Evolutionary conservation across 768 basidiomycete genomes (phyloP), one percentile per base, ranked within the genome.

Genomic region (Symmetrospora coprosmae): DNA sequence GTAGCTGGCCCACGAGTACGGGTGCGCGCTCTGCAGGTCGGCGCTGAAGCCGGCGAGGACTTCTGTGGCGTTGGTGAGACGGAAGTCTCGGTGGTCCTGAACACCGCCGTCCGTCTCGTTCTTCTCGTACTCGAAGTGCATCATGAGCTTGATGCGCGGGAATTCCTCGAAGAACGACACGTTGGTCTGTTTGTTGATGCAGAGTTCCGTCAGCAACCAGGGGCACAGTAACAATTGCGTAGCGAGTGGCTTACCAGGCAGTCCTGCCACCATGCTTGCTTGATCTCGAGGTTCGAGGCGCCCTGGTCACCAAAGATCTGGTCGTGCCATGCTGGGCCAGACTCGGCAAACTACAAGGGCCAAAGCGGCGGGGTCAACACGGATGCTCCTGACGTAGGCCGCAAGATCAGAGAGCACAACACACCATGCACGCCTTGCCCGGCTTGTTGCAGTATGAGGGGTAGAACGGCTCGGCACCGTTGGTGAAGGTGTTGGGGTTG

Each of bases 81-180:
- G 66, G 56, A 60, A 70, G 50, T 70, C 69, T 41, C 69, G 67
- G 0, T 52, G 34, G 53, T 68, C 69, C 21, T 61, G 1, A 7
- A 25, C 11, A 17, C 59, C 62, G 52, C 62, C 63, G 49, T 67
- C 60, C 2, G 61, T 48, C 51, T 70, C 69, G 33, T 25, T 45
- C 65, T 70, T 70, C 50, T 69, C 64, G 62, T 68, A 68, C 61
- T 70, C 69, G 67, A 70, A 70, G 35, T 69, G 66, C 68, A 69
- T 70, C 63, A 67, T 63, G 45, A 70, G 46, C 60, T 69, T 69
- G 48, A 70, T 43, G 1, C 68, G 68, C 17, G 67, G 66, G 66
- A 62, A 65, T 16, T 40, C 30, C 40, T 65, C 56, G 58, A 65
- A 59, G 49, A 70, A 56, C 4, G 62, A 30, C 6, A 39, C 25